Conservation (phyloP, 495 filamentous ascomycete genomes). For the Xylaria intraflava region DNA sequence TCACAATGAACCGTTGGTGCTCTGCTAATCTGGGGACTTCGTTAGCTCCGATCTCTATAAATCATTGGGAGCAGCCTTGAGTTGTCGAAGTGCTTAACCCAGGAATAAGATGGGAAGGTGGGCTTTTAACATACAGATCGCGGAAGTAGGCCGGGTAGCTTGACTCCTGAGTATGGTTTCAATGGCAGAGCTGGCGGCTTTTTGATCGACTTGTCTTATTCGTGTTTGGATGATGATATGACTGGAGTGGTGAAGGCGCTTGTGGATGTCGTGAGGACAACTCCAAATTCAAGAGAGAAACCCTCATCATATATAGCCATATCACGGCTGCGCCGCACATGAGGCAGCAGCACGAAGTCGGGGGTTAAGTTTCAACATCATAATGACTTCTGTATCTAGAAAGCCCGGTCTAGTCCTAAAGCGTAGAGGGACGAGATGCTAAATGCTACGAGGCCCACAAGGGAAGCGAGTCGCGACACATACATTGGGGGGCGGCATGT, state of each 20-base stretch:
- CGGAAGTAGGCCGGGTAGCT: not conserved
- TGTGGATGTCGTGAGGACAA: not conserved
- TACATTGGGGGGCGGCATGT: not conserved
- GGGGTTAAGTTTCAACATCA: not conserved
- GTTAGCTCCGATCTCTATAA: not conserved
- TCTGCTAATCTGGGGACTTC: not conserved
- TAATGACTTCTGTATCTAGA: not conserved
- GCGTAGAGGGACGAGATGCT: not conserved
- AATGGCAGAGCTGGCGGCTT: not conserved
- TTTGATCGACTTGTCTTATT: not conserved
- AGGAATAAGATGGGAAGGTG: not conserved
- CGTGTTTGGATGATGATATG: not conserved
- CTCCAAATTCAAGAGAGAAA: not conserved
- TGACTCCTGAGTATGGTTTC: not conserved
- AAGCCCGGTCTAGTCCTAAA: slow-evolving; percentile 11
- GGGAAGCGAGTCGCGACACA: not conserved
- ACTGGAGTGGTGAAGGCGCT: not conserved
- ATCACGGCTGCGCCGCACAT: not conserved
- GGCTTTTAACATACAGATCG: not conserved
- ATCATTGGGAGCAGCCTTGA: not conserved
- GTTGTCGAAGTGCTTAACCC: not conserved
- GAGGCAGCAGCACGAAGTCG: not conserved
- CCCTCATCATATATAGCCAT: slow-evolving; percentile 6
- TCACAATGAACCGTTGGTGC: not conserved
- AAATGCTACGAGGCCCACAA: slow-evolving; percentile 4